Evolutionary conservation across 306 rosid genomes (phyloP).

Genomic region (Quercus glauca): DNA sequence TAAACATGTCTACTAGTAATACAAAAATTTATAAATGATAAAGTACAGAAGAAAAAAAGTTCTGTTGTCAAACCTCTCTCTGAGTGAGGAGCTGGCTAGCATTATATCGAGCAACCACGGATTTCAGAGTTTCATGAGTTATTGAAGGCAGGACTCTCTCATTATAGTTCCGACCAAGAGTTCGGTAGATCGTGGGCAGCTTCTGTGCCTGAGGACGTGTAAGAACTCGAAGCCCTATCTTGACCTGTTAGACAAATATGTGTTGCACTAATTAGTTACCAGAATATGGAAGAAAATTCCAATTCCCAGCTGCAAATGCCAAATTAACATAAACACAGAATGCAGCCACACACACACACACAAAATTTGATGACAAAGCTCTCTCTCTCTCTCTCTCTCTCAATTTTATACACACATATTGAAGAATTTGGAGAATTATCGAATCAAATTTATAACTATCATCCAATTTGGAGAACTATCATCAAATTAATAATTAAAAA

Average conservation of each 20-base stretch:
- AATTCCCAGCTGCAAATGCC: background rate
- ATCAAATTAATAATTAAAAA: no score
- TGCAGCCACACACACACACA: no score
- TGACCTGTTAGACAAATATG: constrained; percentile 46
- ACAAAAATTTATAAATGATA: no score
- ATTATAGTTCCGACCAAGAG: constrained; percentile 63
- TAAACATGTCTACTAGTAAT: no score
- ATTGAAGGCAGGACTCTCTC: constrained; percentile 81
- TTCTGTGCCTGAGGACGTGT: constrained; percentile 66
- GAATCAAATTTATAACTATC: no score
- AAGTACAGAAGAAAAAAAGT: background rate
- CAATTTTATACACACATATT: no score
- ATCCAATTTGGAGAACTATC: no score
- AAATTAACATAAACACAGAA: no score
- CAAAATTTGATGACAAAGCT: no score
- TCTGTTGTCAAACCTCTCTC: constrained; percentile 59
- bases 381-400: no score
- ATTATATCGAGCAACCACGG: constrained; percentile 82
- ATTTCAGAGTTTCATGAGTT: constrained; percentile 78
- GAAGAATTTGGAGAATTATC: no score
- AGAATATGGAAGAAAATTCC: background rate
- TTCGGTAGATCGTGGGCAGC: constrained; percentile 65
- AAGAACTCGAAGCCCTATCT: constrained; percentile 78
- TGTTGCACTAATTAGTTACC: no score
- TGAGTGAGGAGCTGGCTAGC: constrained; percentile 92